Base-by-base conservation (phyloP, 805 yeast genomes). In the Wickerhamiella spandovensis region DNA sequence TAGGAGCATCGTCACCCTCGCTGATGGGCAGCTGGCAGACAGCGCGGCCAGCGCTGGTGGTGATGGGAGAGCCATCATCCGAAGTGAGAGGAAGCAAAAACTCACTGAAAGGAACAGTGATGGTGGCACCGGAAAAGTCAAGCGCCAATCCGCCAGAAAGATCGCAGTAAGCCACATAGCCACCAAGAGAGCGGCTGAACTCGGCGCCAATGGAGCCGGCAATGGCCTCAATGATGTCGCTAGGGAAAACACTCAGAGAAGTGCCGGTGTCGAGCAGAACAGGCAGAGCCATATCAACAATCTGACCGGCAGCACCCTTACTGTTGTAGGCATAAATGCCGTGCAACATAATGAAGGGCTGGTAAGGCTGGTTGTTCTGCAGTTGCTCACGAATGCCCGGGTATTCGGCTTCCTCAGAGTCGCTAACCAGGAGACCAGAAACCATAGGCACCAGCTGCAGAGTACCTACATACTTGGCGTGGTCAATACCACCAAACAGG, bases 401-500 rank as follows among this genome's bases (percentile, higher is more conserved):
- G 6, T 15, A 5, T 3, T n/a, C 9, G 7, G 17, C 18, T 10
- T 35, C 39, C 10, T 15, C 39, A 13, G 6, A 18, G n/a, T 35
- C 18, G 39, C 18, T 35, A 15, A 13, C 39, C 7, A 35, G 5
- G 9, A 8, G 6, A 9, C 39, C 39, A 5, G 5, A 8, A 15
- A 58, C 54, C 30, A 71, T 52, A 3, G 64, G 66, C 24, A 70
- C 56, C 4, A 65, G 53, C 25, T 52, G 56, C 12, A 75, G 62
- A 12, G 61, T 58, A 13, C 74, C 74, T 0, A 54, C 46, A 54
- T 64, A 71, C 58, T 70, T 72, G 23, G 67, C 65, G 18, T 65
- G 61, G 56, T 72, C 75, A 44, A 69, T 56, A 21, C 70, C 75
- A 13, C 75, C 75, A 52, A 71, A 71, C 49, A 72, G 59, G 7